Conservation (phyloP, 2,329 filamentous ascomycete genomes). For the Stemphylium lycopersici region DNA sequence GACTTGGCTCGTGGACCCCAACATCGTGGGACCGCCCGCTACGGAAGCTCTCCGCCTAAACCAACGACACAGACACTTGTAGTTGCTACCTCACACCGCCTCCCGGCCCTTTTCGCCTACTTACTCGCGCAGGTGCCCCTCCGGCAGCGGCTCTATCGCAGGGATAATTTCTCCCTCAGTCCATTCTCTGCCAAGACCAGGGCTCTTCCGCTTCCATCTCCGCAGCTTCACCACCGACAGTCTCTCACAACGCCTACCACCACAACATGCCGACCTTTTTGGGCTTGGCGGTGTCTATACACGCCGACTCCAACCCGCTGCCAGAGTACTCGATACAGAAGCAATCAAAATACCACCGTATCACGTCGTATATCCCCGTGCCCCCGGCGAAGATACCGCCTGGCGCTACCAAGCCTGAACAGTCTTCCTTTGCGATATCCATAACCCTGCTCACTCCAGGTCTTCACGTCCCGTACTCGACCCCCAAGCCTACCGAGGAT, state of each 20-base stretch:
- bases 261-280: conserved; percentile 85
- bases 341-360: conserved; percentile 86
- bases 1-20: conserved; percentile 8
- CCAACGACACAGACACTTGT: conserved; percentile 17
- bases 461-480: conserved; percentile 89
- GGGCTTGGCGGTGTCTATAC: conserved; percentile 97
- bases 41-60: conserved; percentile 20
- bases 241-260: conserved; percentile 11
- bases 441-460: conserved; percentile 92
- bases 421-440: conserved; percentile 96
- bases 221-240: conserved; percentile 9
- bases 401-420: conserved; percentile 77
- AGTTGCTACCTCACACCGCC: conserved; percentile 21
- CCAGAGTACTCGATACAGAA: conserved; percentile 94
- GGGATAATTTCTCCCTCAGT: conserved; percentile 10
- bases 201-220: conserved; percentile 15
- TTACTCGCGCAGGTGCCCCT: conserved; percentile 18
- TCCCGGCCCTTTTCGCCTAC: conserved; percentile 16
- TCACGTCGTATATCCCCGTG: conserved; percentile 96
- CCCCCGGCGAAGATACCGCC: conserved; percentile 79
- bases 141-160: conserved; percentile 14
- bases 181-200: conserved; percentile 28
- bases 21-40: conserved; percentile 11
- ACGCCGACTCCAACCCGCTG: conserved; percentile 79
- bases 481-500: conserved; percentile 76